Percentiles rank a stretch among this genome's conserved stretches.
Evolutionary conservation across 1,284 basidiomycete species (phyloP).

Genomic region (Rhodotorula sp.): DNA sequence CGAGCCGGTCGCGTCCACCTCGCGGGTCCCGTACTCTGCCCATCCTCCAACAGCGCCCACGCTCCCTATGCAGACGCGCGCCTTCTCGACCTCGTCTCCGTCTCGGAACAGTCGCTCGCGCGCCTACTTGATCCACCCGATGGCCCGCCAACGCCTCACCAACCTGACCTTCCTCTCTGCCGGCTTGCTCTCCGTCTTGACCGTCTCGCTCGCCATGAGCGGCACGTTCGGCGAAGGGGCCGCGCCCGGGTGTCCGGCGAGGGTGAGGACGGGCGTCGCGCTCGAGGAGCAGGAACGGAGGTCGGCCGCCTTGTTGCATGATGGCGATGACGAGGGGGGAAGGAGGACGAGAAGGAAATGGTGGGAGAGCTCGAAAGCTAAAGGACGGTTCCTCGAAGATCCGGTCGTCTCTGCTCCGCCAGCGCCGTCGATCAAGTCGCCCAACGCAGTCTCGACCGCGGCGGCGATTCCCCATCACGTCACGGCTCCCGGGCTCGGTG

Average conservation of each 20-base stretch:
- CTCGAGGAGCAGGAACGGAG: conserved; percentile 3
- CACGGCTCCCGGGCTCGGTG: too few species aligned
- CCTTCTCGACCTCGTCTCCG: not conserved
- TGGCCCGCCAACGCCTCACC: conserved; percentile 25
- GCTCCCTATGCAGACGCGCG: not conserved
- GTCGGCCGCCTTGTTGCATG: not conserved
- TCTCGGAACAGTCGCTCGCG: not conserved
- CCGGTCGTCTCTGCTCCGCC: not conserved
- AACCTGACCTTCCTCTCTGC: conserved; percentile 29
- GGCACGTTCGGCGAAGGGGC: conserved; percentile 9
- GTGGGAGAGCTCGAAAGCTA: conserved; percentile 7
- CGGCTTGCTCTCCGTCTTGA: conserved; percentile 22
- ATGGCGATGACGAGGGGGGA: too few species aligned
- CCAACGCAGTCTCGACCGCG: too few species aligned
- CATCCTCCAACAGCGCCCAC: not conserved
- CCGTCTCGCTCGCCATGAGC: conserved; percentile 31
- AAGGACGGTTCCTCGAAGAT: conserved; percentile 18
- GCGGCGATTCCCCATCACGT: too few species aligned
- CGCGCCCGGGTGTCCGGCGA: conserved; percentile 12
- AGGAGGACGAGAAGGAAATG: not conserved
- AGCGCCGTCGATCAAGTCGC: not conserved
- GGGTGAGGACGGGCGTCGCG: conserved; percentile 4
- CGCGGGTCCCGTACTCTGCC: conserved; percentile 1
- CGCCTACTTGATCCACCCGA: conserved; percentile 25
- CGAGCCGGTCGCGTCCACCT: conserved; percentile 5